Evolutionary conservation across 805 yeast genomes (phyloP), one percentile per base, ranked within the genome.

Genomic region (Lachancea nothofagi): DNA sequence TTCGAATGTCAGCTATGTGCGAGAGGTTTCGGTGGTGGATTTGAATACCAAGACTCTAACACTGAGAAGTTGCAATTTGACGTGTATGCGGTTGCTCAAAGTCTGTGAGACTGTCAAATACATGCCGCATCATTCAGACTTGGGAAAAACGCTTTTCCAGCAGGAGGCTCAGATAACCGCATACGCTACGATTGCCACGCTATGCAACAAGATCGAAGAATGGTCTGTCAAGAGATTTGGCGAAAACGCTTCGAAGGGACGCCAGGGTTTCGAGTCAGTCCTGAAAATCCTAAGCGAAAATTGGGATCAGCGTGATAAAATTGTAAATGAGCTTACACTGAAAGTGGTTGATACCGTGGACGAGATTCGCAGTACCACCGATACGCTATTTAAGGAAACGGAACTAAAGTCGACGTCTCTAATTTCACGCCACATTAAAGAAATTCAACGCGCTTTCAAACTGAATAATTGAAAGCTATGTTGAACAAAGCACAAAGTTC

Each of bases 91-190:
- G 47, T 59, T 89, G 24, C 65, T 90, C 36, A 74, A 74, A 45
- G 97, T 90, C 23, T 82, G 77, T 49, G 98, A 90, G 63, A 83
- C 87, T 4, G 96, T 90, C n/a, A 67, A 71, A 0, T 90, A 90
- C 60, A 62, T 57, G 14, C 96, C 97, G 1, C 83, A 84, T 59
- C 67, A 74, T 0, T 53, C 47, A 5, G 66, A 77, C 43, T 78
- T 82, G 0, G 39, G 29, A 1, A 66, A 71, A 39, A 89, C 97
- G 0, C 48, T 66, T 8, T 89, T 89, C 58, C 61, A 66, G 25
- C 98, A 90, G 62, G 77, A 74, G 46, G 98, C 98, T 0, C 87
- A 83, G 47, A 86, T 90, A 50, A 80, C 88, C 2, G 96, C 97
- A 0, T 83, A 80, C 60, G 85, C 87, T 7, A 68, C 82, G 2